Conservation (phyloP, 2,329 filamentous ascomycete genomes). For the Nothopassalora personata region DNA sequence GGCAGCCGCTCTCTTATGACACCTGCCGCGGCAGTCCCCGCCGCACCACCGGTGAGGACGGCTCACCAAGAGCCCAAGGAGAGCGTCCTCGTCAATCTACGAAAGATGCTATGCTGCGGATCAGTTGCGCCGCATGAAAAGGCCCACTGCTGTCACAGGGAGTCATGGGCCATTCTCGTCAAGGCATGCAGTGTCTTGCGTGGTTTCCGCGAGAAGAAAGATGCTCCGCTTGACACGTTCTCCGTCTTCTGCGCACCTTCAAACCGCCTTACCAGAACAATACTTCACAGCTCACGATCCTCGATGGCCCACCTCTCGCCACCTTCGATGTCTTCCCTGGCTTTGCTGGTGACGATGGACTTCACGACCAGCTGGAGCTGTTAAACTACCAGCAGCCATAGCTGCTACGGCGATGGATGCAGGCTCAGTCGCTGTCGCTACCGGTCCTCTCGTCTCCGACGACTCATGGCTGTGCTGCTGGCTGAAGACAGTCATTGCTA, state of each 20-base stretch:
- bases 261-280: slow-evolving; percentile 11
- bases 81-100: background rate
- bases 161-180: slow-evolving; percentile 47
- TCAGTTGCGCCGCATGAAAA: background rate
- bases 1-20: no score
- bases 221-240: slow-evolving; percentile 46
- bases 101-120: background rate
- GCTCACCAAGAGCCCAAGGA: background rate
- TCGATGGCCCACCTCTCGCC: slow-evolving; percentile 1
- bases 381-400: background rate
- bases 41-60: background rate
- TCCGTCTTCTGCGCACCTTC: slow-evolving; percentile 40
- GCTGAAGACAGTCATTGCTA: background rate
- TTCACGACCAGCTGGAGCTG: slow-evolving; percentile 1
- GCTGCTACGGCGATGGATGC: background rate
- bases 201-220: slow-evolving; percentile 45
- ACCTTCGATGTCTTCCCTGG: slow-evolving; percentile 1
- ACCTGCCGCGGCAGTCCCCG: no score
- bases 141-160: slow-evolving; percentile 17
- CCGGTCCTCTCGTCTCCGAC: background rate
- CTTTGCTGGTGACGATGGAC: slow-evolving; percentile 2
- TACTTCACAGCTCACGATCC: slow-evolving; percentile 13
- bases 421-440: background rate
- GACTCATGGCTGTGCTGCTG: background rate
- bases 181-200: slow-evolving; percentile 53